Conservation (phyloP, 495 filamentous ascomycete genomes). For the Penicillium samsonianum region DNA sequence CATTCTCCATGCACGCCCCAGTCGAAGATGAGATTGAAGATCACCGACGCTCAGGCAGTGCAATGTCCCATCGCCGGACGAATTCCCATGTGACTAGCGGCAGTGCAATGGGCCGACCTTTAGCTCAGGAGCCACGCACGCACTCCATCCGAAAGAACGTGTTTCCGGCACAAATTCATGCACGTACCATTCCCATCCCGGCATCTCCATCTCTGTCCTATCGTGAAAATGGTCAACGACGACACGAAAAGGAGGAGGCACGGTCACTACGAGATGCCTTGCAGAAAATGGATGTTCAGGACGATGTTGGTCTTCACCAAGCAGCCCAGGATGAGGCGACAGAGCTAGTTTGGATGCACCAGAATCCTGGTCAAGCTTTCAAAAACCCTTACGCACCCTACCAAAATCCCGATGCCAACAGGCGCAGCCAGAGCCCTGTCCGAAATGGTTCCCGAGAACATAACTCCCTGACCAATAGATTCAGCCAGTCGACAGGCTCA, state of each 20-base stretch:
- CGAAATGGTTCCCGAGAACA: conserved; percentile 57
- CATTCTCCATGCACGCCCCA: conserved; percentile 41
- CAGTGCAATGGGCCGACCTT: conserved; percentile 43
- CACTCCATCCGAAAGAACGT: conserved; percentile 42
- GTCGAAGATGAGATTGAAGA: conserved; percentile 23
- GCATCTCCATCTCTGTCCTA: conserved; percentile 61
- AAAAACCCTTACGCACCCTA: conserved; percentile 62
- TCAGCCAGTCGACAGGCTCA: conserved; percentile 24
- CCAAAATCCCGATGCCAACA: conserved; percentile 43
- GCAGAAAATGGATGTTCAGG: conserved; percentile 73
- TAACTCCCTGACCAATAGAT: conserved; percentile 19
- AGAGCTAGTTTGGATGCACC: conserved; percentile 83
- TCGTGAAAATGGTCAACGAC: conserved; percentile 75
- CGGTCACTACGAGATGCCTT: conserved; percentile 74
- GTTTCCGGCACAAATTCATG: conserved; percentile 42
- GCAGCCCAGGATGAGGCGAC: conserved; percentile 85
- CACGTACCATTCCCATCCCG: conserved; percentile 26
- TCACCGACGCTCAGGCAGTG: conserved; percentile 49
- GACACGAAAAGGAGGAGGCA: conserved; percentile 87
- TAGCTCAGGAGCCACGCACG: conserved; percentile 46
- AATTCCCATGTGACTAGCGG: conserved; percentile 37
- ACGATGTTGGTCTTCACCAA: conserved; percentile 67
- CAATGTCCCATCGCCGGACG: conserved; percentile 51
- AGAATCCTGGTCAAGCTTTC: conserved; percentile 60
- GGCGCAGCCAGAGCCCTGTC: conserved; percentile 49